phyloP scores from a whole-genome alignment of 768 basidiomycete genomes.

The Neoboletus magnificus region DNA sequence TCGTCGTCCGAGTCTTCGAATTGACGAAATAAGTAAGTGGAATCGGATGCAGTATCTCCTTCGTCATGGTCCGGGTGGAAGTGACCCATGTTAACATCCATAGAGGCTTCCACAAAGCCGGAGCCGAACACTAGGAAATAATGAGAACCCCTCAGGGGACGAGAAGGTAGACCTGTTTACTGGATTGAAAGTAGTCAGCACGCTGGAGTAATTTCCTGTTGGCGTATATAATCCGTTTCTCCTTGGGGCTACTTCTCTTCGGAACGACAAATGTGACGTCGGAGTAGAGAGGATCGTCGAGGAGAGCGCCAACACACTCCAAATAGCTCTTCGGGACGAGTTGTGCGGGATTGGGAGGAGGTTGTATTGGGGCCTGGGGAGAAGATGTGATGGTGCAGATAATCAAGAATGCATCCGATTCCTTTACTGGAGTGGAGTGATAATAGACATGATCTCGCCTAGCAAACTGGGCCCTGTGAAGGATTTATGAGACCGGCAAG shows the following conservation, averaged over 20 bases:
- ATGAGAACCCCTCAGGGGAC: background rate
- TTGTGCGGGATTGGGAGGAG: constrained; percentile 44
- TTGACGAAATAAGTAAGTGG: constrained; percentile 33
- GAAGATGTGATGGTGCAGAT: constrained; percentile 75
- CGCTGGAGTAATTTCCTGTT: constrained; percentile 63
- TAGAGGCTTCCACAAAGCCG: constrained; percentile 60
- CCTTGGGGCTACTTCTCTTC: constrained; percentile 36
- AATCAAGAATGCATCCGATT: constrained; percentile 69
- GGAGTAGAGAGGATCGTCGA: constrained; percentile 82
- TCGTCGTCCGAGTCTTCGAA: constrained; percentile 52
- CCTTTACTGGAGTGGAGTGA: constrained; percentile 47
- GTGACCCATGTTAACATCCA: constrained; percentile 27
- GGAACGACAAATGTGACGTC: constrained; percentile 82
- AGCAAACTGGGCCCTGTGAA: constrained; percentile 71
- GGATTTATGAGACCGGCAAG: background rate
- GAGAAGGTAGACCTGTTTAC: constrained; percentile 35
- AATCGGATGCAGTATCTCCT: constrained; percentile 51
- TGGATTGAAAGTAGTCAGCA: constrained; percentile 76
- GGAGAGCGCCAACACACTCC: constrained; percentile 66
- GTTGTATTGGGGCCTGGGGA: constrained; percentile 47
- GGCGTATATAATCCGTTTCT: constrained; percentile 56
- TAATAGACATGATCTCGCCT: constrained; percentile 69
- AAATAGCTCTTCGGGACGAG: constrained; percentile 65
- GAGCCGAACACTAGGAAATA: constrained; percentile 63
- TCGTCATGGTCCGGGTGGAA: constrained; percentile 29